phyloP scores from a whole-genome alignment of 75 land plant species.

The Sequoiadendron giganteum region DNA sequence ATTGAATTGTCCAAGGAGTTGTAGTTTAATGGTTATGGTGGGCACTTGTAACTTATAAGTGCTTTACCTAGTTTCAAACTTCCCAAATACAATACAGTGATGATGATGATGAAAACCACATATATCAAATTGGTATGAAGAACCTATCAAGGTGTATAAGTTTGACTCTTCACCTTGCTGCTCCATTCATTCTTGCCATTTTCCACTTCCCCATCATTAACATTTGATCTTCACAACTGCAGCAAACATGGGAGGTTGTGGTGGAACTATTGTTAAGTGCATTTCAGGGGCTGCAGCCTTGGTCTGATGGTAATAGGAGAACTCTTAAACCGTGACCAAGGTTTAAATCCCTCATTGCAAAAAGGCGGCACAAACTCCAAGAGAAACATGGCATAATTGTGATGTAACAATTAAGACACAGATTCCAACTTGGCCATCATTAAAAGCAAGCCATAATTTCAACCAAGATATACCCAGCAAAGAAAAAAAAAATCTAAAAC shows the following conservation, averaged over 20 bases:
- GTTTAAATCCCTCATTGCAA: neutral
- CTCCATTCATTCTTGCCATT: too few relatives aligned
- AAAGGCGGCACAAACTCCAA: neutral
- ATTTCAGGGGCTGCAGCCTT: neutral
- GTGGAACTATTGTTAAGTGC: neutral
- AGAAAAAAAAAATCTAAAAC: neutral
- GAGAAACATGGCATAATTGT: neutral
- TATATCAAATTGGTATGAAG: too few relatives aligned
- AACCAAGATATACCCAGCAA: neutral
- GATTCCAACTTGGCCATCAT: neutral
- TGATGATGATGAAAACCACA: neutral
- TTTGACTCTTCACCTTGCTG: too few relatives aligned
- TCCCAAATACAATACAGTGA: neutral
- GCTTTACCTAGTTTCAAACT: neutral
- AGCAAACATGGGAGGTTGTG: too few relatives aligned
- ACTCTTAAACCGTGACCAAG: too few relatives aligned
- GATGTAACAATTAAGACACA: neutral
- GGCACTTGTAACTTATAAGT: neutral
- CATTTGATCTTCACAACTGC: too few relatives aligned
- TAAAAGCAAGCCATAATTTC: neutral
- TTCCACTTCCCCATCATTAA: too few relatives aligned
- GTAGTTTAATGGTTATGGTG: too few relatives aligned
- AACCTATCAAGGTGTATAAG: too few relatives aligned
- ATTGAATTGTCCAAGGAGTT: neutral
- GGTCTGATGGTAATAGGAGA: neutral